A percentile compares a stretch with the other conserved stretches of the same genome.
Evolutionary conservation across 257 asterid genomes (phyloP).

Genomic region (Fraxinus cuspidata): DNA sequence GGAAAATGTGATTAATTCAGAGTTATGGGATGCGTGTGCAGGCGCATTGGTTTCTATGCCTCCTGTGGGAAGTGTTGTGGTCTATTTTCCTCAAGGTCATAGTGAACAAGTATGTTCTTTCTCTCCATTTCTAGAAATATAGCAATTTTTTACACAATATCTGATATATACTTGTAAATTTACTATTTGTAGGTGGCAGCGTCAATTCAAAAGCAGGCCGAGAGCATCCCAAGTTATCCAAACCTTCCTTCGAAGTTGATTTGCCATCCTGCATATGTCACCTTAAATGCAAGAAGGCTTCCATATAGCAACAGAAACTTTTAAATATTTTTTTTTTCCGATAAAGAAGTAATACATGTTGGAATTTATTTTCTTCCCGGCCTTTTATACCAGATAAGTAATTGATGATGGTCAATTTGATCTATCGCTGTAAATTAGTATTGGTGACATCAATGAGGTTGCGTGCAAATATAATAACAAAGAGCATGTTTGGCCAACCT

Average conservation of each 20-base stretch:
- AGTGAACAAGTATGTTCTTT: conserved; percentile 78
- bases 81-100: conserved; percentile 98
- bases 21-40: conserved; percentile 99
- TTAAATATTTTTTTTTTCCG: no score
- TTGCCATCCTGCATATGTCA: conserved; percentile 83
- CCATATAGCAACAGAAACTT: no score
- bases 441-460: no score
- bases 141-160: not conserved
- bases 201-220: conserved; percentile 93
- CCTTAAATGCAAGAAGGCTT: conserved; percentile 66
- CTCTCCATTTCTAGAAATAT: conserved; percentile 12
- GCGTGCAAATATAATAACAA: no score
- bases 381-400: not conserved
- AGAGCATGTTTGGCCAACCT: no score
- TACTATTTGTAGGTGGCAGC: conserved; percentile 73
- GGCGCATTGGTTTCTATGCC: conserved; percentile 95
- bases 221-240: conserved; percentile 81
- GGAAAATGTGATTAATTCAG: conserved; percentile 83
- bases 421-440: not conserved
- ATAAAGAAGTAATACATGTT: no score
- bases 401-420: not conserved
- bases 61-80: conserved; percentile 93
- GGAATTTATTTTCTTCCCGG: not conserved
- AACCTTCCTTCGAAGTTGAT: conserved; percentile 89
- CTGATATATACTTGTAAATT: not conserved